phyloP scores from a whole-genome alignment of 345 rosid species.

The Rhizophora mangle region DNA sequence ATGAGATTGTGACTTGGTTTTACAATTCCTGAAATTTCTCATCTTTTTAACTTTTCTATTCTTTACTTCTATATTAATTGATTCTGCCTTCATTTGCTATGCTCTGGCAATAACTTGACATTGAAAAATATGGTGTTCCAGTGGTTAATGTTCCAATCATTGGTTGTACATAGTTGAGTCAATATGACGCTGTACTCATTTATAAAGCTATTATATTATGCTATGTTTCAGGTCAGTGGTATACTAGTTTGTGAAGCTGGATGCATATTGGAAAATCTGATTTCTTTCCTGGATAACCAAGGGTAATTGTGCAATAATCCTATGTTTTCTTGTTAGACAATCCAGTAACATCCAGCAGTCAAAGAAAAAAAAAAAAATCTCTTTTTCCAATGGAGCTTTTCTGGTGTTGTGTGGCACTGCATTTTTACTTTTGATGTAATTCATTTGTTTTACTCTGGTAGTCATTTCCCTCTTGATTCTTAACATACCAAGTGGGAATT shows the following conservation, averaged over 20 bases:
- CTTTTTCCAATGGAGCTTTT: background rate
- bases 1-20: background rate
- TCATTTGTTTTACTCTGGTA: background rate
- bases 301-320: constrained; percentile 46
- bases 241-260: constrained; percentile 95
- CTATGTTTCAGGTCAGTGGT: constrained; percentile 68
- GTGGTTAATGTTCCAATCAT: too few relatives aligned
- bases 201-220: constrained; percentile 5
- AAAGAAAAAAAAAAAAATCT: background rate
- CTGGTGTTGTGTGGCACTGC: background rate
- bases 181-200: background rate
- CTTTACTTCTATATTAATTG: too few relatives aligned
- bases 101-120: too few relatives aligned
- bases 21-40: background rate
- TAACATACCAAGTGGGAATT: constrained; percentile 10
- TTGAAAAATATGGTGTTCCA: too few relatives aligned
- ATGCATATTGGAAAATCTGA: constrained; percentile 88
- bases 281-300: constrained; percentile 67
- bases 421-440: background rate
- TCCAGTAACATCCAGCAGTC: background rate
- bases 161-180: too few relatives aligned
- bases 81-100: too few relatives aligned
- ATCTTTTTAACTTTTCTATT: too few relatives aligned
- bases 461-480: background rate
- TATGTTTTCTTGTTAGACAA: constrained; percentile 5